Evolutionary conservation across 805 yeast genomes (phyloP).

Genomic region (Cyberlindnera subsufficiens): DNA sequence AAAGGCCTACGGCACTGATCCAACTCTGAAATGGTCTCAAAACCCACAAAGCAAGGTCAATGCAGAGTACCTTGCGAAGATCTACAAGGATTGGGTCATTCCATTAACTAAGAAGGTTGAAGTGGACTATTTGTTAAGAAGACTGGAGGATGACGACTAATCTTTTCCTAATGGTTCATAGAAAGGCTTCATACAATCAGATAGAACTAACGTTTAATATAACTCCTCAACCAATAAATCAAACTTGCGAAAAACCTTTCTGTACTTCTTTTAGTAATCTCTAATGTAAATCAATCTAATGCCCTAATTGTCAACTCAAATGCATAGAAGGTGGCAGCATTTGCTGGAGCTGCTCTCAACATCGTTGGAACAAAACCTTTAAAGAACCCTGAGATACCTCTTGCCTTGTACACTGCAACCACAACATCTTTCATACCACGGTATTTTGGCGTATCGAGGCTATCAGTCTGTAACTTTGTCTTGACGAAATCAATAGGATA

Average conservation of each 20-base stretch:
- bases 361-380: constrained; percentile 91
- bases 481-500: constrained; percentile 92
- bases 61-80: constrained; percentile 74
- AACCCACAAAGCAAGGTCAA: constrained; percentile 66
- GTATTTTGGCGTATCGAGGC: constrained; percentile 53
- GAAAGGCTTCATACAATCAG: neutral
- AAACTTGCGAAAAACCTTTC: neutral
- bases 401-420: constrained; percentile 43
- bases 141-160: constrained; percentile 56
- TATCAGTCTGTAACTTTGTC: constrained; percentile 80
- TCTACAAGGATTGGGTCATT: constrained; percentile 83
- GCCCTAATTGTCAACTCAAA: constrained; percentile 82
- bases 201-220: no score
- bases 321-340: constrained; percentile 93
- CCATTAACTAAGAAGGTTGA: constrained; percentile 95
- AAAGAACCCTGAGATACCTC: constrained; percentile 74
- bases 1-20: constrained; percentile 82
- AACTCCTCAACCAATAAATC: neutral
- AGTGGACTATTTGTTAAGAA: constrained; percentile 79
- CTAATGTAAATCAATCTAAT: constrained; percentile 6
- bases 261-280: neutral
- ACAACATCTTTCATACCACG: constrained; percentile 53
- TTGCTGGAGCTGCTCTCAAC: constrained; percentile 95
- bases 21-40: constrained; percentile 67
- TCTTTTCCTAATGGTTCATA: neutral